phyloP scores from a whole-genome alignment of 192 early-diverging fungal genomes.

The Backusella tuberculispora region DNA sequence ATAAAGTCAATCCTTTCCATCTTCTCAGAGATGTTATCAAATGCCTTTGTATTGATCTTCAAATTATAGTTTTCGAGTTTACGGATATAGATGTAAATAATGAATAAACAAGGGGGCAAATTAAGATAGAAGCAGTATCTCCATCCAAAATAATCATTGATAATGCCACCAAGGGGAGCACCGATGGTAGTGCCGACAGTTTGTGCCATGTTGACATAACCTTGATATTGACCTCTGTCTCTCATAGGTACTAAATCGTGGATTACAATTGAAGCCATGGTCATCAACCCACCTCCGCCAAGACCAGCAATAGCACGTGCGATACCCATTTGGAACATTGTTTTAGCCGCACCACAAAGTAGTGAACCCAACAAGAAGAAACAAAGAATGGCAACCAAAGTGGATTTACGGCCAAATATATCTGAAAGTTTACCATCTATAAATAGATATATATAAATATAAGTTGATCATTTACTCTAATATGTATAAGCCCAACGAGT shows the following conservation, averaged over 20 bases:
- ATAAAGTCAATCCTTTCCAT: conserved; percentile 68
- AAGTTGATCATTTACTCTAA: not conserved
- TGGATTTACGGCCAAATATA: conserved; percentile 76
- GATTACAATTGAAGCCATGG: conserved; percentile 59
- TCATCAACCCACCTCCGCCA: conserved; percentile 77
- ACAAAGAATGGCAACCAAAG: conserved; percentile 73
- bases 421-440: conserved; percentile 82
- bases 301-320: conserved; percentile 46
- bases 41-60: conserved; percentile 26
- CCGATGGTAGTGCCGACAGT: conserved; percentile 75
- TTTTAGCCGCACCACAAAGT: conserved; percentile 49
- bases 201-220: conserved; percentile 38
- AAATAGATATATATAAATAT: not conserved
- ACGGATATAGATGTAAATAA: conserved; percentile 53
- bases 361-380: conserved; percentile 78
- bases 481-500: no score
- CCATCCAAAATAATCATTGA: conserved; percentile 72
- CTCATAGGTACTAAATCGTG: conserved; percentile 66
- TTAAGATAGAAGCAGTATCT: conserved; percentile 87
- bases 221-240: conserved; percentile 69
- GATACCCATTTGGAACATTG: conserved; percentile 44
- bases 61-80: conserved; percentile 38
- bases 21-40: conserved; percentile 61
- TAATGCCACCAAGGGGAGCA: conserved; percentile 84
- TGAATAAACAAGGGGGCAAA: conserved; percentile 69